A percentile compares a stretch with the other conserved stretches of the same genome.
These are phyloP conservation scores for Ascochyta koolunga DNA, from an alignment of 2,329 filamentous ascomycete species.

Conservation along the genomic window DNA sequence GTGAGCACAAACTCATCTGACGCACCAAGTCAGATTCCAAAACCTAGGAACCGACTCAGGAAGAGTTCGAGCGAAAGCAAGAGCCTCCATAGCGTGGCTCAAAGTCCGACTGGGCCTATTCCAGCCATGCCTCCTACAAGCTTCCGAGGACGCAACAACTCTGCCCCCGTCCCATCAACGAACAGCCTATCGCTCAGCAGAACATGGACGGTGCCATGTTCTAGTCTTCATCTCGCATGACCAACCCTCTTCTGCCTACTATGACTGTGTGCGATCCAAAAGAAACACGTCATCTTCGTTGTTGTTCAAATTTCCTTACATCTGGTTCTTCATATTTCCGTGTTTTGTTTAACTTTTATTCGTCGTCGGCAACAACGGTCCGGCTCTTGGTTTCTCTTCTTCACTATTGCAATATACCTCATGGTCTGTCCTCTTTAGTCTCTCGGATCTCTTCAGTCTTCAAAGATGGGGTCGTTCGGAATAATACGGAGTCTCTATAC, in stretches of 20 bases:
- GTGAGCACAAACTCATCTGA: constrained; percentile 54
- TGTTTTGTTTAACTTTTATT: constrained; percentile 22
- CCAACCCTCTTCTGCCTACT: background rate
- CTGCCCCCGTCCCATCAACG: constrained; percentile 37
- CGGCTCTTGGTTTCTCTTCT: constrained; percentile 18
- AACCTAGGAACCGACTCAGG: constrained; percentile 50
- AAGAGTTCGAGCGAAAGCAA: constrained; percentile 60
- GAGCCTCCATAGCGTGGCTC: constrained; percentile 53
- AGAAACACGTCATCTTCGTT: background rate
- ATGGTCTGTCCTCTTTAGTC: constrained; percentile 13
- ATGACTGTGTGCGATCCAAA: background rate
- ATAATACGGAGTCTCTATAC: constrained; percentile 7
- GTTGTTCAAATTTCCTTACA: background rate
- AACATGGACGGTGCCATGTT: constrained; percentile 47
- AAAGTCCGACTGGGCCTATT: constrained; percentile 29
- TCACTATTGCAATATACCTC: constrained; percentile 44
- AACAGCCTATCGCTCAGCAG: constrained; percentile 27
- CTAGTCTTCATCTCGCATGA: constrained; percentile 11
- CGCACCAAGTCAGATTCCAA: constrained; percentile 44
- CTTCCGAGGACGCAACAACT: constrained; percentile 36
- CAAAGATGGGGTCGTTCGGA: constrained; percentile 5
- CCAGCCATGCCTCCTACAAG: constrained; percentile 37
- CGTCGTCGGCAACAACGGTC: constrained; percentile 25
- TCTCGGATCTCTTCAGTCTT: constrained; percentile 6
- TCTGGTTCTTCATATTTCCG: constrained; percentile 1